phyloP scores from a whole-genome alignment of 2,329 filamentous ascomycete species.

The Fusarium sp. region DNA sequence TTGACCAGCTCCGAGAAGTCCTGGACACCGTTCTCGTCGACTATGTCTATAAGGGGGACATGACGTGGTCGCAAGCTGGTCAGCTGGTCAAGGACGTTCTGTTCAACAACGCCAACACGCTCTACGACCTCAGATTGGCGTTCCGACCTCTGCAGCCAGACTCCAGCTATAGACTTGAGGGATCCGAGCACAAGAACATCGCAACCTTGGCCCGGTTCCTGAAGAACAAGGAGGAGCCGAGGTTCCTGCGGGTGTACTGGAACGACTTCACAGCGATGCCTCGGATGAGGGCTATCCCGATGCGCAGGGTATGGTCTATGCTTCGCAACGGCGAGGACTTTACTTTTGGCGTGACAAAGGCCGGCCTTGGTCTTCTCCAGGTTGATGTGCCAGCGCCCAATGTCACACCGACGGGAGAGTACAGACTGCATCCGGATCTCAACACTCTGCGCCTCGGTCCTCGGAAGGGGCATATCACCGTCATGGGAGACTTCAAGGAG shows the following conservation, averaged over 20 bases:
- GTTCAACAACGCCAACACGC: slow-evolving; percentile 80
- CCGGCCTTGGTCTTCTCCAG: slow-evolving; percentile 74
- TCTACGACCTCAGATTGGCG: slow-evolving; percentile 73
- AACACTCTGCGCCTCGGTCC: slow-evolving; percentile 70
- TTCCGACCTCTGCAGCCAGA: slow-evolving; percentile 47
- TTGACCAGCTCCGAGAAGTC: slow-evolving; percentile 77
- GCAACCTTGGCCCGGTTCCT: slow-evolving; percentile 52
- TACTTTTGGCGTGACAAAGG: slow-evolving; percentile 72
- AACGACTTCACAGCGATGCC: slow-evolving; percentile 80
- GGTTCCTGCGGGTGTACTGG: slow-evolving; percentile 82
- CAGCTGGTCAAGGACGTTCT: slow-evolving; percentile 74
- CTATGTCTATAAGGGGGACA: slow-evolving; percentile 72
- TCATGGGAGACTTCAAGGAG: slow-evolving; percentile 75
- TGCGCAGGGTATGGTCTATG: slow-evolving; percentile 64
- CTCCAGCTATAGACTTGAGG: neutral
- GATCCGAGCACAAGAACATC: slow-evolving; percentile 11
- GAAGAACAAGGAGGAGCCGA: slow-evolving; percentile 61
- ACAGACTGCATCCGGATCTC: slow-evolving; percentile 75
- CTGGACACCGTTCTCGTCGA: slow-evolving; percentile 76
- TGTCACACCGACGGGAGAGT: slow-evolving; percentile 71
- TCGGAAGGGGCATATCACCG: slow-evolving; percentile 70
- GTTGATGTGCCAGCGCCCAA: slow-evolving; percentile 70
- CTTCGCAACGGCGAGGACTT: slow-evolving; percentile 58
- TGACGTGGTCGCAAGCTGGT: slow-evolving; percentile 72
- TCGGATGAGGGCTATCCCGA: slow-evolving; percentile 75